Conservation (phyloP, 2,329 filamentous ascomycete genomes). For the Pseudogymnoascus sp. region DNA sequence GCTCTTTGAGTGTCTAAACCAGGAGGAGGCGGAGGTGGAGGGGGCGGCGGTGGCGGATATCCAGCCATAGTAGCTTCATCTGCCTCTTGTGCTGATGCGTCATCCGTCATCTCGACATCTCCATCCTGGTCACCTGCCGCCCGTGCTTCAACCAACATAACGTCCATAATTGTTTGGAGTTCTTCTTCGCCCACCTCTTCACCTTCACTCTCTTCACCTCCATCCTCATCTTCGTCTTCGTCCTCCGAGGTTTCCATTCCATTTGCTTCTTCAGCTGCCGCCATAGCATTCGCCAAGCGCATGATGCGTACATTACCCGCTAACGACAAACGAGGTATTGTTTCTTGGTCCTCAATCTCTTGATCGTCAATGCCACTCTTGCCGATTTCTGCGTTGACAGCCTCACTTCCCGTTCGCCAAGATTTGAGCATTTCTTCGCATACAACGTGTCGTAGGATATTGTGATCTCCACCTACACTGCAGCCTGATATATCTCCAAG, state of each 20-base stretch:
- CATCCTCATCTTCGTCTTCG: conserved; percentile 56
- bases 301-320: background rate
- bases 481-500: conserved; percentile 86
- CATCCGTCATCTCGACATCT: conserved; percentile 26
- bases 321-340: conserved; percentile 11
- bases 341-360: conserved; percentile 38
- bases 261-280: conserved; percentile 16
- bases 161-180: conserved; percentile 26
- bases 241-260: conserved; percentile 18
- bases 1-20: conserved; percentile 33
- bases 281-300: conserved; percentile 9
- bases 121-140: conserved; percentile 36
- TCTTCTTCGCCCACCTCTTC: conserved; percentile 22
- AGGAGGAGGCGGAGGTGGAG: conserved; percentile 48
- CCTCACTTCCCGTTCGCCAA: conserved; percentile 81
- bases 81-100: conserved; percentile 62
- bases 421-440: conserved; percentile 86
- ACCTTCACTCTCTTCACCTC: conserved; percentile 32
- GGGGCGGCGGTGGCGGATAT: conserved; percentile 58
- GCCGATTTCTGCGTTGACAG: conserved; percentile 69
- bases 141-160: conserved; percentile 48
- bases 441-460: conserved; percentile 70
- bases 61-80: conserved; percentile 72
- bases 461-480: conserved; percentile 68
- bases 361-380: conserved; percentile 77